Conservation (phyloP, 495 filamentous ascomycete genomes). For the Parmelia sp. region DNA sequence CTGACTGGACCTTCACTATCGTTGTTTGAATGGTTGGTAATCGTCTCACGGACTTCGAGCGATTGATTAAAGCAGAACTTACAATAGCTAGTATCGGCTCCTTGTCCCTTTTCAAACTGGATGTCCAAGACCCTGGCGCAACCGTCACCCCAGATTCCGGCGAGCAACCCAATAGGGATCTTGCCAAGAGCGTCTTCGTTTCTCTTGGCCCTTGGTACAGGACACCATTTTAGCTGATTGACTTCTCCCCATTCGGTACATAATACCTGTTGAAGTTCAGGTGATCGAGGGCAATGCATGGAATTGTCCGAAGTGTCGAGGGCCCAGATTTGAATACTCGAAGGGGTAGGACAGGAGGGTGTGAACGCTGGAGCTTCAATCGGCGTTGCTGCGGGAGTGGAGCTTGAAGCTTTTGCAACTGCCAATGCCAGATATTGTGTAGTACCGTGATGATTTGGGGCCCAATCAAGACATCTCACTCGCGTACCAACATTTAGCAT, state of each 20-base stretch:
- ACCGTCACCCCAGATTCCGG: constrained; percentile 57
- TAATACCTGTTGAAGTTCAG: constrained; percentile 44
- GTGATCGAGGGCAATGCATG: constrained; percentile 38
- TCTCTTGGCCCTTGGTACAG: constrained; percentile 38
- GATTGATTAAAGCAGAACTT: neutral
- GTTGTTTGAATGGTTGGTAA: neutral
- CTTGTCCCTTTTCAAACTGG: constrained; percentile 31
- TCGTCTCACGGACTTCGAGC: constrained; percentile 5
- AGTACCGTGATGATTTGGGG: constrained; percentile 44
- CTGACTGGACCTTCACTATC: constrained; percentile 24
- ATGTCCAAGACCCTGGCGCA: constrained; percentile 54
- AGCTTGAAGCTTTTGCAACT: constrained; percentile 36
- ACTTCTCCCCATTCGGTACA: constrained; percentile 60
- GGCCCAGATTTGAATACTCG: constrained; percentile 54
- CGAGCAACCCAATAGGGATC: constrained; percentile 52
- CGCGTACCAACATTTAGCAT: constrained; percentile 49
- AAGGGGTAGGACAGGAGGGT: constrained; percentile 41
- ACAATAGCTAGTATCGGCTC: constrained; percentile 5
- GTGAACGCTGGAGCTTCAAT: constrained; percentile 42
- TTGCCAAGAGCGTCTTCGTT: constrained; percentile 30
- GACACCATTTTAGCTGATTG: constrained; percentile 58
- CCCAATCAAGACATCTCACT: constrained; percentile 51
- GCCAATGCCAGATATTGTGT: constrained; percentile 52
- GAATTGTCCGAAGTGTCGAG: constrained; percentile 33
- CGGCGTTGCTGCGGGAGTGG: constrained; percentile 29